Evolutionary conservation across 1,139 yeast species (phyloP).

Genomic region (Hansenula lynferdii): DNA sequence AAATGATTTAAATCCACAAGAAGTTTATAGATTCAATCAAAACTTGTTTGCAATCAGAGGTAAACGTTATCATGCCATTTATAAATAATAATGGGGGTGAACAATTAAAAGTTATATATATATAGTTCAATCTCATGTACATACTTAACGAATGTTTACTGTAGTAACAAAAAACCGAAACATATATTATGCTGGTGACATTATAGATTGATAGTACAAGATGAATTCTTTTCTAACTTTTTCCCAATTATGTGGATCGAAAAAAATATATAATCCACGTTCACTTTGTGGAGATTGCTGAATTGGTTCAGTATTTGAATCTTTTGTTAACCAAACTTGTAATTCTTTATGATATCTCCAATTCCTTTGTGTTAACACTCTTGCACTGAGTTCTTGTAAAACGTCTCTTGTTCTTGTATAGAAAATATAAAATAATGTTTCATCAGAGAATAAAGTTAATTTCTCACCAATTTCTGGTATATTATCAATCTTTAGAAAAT

Average conservation of each 20-base stretch:
- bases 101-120: neutral
- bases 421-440: slow-evolving; percentile 88
- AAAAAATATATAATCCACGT: slow-evolving; percentile 92
- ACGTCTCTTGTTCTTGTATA: slow-evolving; percentile 93
- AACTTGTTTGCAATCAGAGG: slow-evolving; percentile 90
- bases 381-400: slow-evolving; percentile 89
- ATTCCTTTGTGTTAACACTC: slow-evolving; percentile 82
- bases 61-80: slow-evolving; percentile 87
- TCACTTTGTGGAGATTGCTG: slow-evolving; percentile 84
- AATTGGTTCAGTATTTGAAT: slow-evolving; percentile 84
- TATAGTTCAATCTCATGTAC: slow-evolving; percentile 7
- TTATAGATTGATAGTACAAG: slow-evolving; percentile 54
- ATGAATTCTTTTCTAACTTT: slow-evolving; percentile 83
- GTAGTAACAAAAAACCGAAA: no score
- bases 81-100: slow-evolving; percentile 10
- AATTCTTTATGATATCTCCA: slow-evolving; percentile 98
- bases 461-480: slow-evolving; percentile 36
- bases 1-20: slow-evolving; percentile 87
- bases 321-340: slow-evolving; percentile 96
- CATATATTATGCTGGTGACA: slow-evolving; percentile 18
- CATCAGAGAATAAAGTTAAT: slow-evolving; percentile 78
- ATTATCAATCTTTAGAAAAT: slow-evolving; percentile 10
- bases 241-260: slow-evolving; percentile 96
- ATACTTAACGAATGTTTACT: no score
- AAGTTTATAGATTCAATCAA: slow-evolving; percentile 88